phyloP scores from a whole-genome alignment of 257 asterid genomes.

The Ilex aquifolium region DNA sequence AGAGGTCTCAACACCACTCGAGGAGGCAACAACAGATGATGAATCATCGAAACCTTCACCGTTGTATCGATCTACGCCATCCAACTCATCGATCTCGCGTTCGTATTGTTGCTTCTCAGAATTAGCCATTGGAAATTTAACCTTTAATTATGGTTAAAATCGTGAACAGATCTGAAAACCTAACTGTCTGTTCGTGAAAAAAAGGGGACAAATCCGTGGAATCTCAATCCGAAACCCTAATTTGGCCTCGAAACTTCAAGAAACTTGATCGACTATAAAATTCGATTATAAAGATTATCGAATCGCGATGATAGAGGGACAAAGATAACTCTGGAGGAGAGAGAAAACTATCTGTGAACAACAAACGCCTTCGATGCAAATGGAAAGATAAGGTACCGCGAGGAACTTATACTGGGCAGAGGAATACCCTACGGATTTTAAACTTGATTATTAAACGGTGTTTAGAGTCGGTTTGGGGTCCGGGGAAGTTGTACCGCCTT shows the following conservation, averaged over 20 bases:
- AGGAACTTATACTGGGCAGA: background rate
- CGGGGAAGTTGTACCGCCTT: no score
- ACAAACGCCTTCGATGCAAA: background rate
- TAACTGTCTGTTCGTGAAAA: no score
- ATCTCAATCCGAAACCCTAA: background rate
- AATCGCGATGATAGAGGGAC: no score
- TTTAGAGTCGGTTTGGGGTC: no score
- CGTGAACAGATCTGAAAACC: background rate
- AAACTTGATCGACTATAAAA: background rate
- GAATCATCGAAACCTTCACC: slow-evolving; percentile 17
- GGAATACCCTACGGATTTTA: background rate
- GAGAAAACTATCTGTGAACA: background rate
- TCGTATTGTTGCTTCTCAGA: slow-evolving; percentile 42
- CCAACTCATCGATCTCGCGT: slow-evolving; percentile 33
- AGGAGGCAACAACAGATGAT: no score
- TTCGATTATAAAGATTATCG: background rate
- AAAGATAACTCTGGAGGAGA: background rate
- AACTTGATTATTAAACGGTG: background rate
- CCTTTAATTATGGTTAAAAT: background rate
- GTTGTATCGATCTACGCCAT: slow-evolving; percentile 34
- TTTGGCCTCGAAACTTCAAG: background rate
- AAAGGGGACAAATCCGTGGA: background rate
- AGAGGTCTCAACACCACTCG: no score
- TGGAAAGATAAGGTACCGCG: background rate
- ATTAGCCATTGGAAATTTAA: slow-evolving; percentile 22